Base-by-base conservation (phyloP, 2,329 filamentous ascomycete genomes). In the Hypoxylon sp. region DNA sequence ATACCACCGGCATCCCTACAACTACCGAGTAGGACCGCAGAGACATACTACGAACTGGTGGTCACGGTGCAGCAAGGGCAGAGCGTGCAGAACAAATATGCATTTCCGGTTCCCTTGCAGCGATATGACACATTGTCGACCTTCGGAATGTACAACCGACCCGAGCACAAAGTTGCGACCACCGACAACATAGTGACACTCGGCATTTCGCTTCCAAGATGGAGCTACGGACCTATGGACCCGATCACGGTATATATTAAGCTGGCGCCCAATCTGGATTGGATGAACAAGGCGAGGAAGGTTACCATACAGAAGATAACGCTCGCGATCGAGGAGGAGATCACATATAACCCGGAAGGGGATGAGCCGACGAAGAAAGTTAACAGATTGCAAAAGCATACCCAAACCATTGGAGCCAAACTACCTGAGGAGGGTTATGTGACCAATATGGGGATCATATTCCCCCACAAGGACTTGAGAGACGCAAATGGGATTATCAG, bases 131-230 rank as follows among this genome's bases (percentile, higher is more conserved):
- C 95, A 1, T 85, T 99, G 54, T 98, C 95, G 46, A 98, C 96
- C 1, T 99, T 99, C 82, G 96, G 96, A 81, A 98, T 98, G 96
- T 99, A 98, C 85, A 98, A 98, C 82, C 91, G 94, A 61, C 95
- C 95, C 14, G 95, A 98, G 80, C 92, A 92, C 66, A 93, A 94
- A 62, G 92, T 97, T 76, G 89, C 91, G 67, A 93, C 94, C 33
- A 90, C 92, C 57, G 96, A 98, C 82, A 96, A 97, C 80, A 84
- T 98, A 61, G 93, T 98, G 68, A 97, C 94, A 7, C 84, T 98
- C 61, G 94, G 93, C 50, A 97, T 98, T 73, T 97, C 94, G 68
- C 85, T 99, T 72, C 95, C 96, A 25, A 90, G 94, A 69, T 98
- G 95, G 94, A 98, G 95, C 70, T 99, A 98, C 79, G 96, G 96